Conservation (phyloP, 1,139 yeast species). For the Spathaspora sp. region DNA sequence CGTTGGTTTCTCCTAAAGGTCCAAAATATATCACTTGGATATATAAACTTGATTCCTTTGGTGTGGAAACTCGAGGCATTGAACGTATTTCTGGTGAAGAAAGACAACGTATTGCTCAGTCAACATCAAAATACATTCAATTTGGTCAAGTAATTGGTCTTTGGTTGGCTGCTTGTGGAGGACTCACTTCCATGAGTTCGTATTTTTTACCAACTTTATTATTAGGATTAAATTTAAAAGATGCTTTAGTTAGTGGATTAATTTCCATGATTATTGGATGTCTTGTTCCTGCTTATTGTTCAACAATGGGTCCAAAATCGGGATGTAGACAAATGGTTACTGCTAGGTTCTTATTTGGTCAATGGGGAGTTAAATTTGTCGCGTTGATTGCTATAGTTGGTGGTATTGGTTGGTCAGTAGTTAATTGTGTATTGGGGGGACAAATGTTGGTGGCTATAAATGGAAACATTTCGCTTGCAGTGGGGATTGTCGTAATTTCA, state of each 20-base stretch:
- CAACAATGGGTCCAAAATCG: conserved; percentile 80
- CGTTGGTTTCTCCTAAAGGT: conserved; percentile 1
- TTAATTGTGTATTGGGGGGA: conserved; percentile 83
- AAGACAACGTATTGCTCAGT: conserved; percentile 16
- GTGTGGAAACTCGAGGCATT: conserved; percentile 33
- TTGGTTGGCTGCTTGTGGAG: conserved; percentile 44
- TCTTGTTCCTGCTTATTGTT: conserved; percentile 38
- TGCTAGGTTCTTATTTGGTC: conserved; percentile 75
- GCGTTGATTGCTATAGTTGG: conserved; percentile 70
- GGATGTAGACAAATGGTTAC: conserved; percentile 88
- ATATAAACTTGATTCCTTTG: conserved; percentile 24
- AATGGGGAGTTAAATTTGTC: conserved; percentile 77
- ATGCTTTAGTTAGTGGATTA: conserved; percentile 32
- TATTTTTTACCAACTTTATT: conserved; percentile 34
- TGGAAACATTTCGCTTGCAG: conserved; percentile 23
- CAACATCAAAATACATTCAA: conserved; percentile 28
- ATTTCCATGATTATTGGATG: conserved; percentile 35
- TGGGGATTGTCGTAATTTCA: conserved; percentile 33
- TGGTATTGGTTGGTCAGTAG: conserved; percentile 84
- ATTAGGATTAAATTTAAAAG: conserved; percentile 28
- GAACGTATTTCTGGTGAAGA: conserved; percentile 29
- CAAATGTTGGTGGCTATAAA: conserved; percentile 55
- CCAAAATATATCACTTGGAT: conserved; percentile 14
- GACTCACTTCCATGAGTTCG: conserved; percentile 41
- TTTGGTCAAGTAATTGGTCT: conserved; percentile 62